Base-by-base conservation (phyloP, 768 basidiomycete species). In the Tulasnella sp. region DNA sequence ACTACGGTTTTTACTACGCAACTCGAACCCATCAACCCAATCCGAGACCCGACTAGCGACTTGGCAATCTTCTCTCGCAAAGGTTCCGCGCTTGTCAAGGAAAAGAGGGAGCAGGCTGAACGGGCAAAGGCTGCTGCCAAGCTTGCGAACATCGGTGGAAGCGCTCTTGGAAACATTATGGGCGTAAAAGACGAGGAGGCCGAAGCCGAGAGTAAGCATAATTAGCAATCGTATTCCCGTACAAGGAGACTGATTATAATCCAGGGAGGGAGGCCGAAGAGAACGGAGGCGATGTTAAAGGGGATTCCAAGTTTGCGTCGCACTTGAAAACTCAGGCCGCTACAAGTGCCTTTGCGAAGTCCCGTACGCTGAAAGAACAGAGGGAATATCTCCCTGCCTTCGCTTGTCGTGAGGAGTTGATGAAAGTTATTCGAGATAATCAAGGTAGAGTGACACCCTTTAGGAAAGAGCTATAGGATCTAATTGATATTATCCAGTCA, bases 41-140 rank as follows among this genome's bases (percentile, higher is more conserved):
- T 99, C 81, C 91, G 94, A 62, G 98, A 99, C 84, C 88, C 90
- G 24, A 95, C 97, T 0, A 95, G 94, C 82, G 98, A 99, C 83
- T 92, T 99, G 91, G 98, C 97, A 24, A 83, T 95, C 16, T 99
- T 99, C 85, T 92, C 95, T 34, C 97, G 97, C 87, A 99, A 99
- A 84, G 98, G 98, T n/a, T 96, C 94, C 80, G 88, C 91, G 1
- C 88, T 99, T 36, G 96, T 99, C 24, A 94, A 94, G 83, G 98
- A 99, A 86, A 95, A 97, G 85, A 89, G 98, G 79, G 98, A 99
- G 84, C 94, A 98, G 85, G 94, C 96, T 2, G 98, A 99, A 85
- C 89, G 98, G 16, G 94, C 94, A 36, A 98, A 97, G 86, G 97
- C 96, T 4, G 97, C 98, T 0, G 97, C 97, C 2, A 99, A 98